A percentile compares a stretch with the other conserved stretches of the same genome.
phyloP scores from a whole-genome alignment of 495 filamentous ascomycete species.

The Glarea lozoyensis region DNA sequence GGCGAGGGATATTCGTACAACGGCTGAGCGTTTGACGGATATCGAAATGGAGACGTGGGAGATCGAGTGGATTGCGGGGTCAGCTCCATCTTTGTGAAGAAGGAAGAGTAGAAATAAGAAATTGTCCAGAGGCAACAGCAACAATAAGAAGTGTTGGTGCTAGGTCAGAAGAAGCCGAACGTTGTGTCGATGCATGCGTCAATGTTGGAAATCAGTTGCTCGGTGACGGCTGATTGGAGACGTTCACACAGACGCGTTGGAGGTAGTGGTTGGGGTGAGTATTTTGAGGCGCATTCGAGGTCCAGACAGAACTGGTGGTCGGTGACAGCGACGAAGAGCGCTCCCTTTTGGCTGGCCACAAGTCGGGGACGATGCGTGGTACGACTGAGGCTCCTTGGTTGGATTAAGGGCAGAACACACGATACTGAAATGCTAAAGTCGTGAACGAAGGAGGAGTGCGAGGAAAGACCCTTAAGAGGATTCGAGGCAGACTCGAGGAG shows the following conservation, averaged over 20 bases:
- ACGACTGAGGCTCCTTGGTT: too few relatives aligned
- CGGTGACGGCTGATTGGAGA: not conserved
- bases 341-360: too few relatives aligned
- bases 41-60: constrained; percentile 18
- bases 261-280: not conserved
- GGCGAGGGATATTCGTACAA: constrained; percentile 23
- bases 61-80: constrained; percentile 21
- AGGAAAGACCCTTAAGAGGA: not conserved
- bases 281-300: not conserved
- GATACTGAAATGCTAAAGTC: too few relatives aligned
- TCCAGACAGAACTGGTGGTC: too few relatives aligned
- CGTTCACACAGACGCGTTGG: not conserved
- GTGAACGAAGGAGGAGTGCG: not conserved
- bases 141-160: constrained; percentile 1
- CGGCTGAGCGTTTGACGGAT: constrained; percentile 15
- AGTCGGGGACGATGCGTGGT: too few relatives aligned
- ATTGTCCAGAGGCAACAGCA: too few relatives aligned
- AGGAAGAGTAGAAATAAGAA: constrained; percentile 1
- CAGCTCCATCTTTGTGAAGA: constrained; percentile 17
- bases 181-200: not conserved
- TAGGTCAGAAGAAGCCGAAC: not conserved
- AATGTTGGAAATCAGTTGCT: not conserved
- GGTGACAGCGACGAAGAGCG: too few relatives aligned
- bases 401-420: too few relatives aligned
- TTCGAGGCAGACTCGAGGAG: constrained; percentile 2